Evolutionary conservation across 1,284 basidiomycete genomes (phyloP), one percentile per base, ranked within the genome.

Genomic region (Earliella scabrosa): DNA sequence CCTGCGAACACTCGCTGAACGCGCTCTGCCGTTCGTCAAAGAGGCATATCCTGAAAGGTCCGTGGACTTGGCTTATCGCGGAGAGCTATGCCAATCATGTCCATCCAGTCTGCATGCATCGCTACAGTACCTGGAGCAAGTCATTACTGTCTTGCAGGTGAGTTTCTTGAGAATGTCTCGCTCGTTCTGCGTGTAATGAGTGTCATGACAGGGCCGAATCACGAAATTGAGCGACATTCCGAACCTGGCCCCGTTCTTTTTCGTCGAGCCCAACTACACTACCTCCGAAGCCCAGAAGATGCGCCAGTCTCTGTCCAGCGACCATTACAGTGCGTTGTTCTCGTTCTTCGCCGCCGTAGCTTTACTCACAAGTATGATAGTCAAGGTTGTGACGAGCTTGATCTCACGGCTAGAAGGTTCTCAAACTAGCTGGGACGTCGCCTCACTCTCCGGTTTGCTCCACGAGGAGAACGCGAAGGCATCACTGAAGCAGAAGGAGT

Each of bases 191-290:
- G n/a, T n/a, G n/a, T n/a, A n/a, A n/a, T 31, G 29, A 31, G 7
- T 6, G 7, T 7, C 29, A 31, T 13, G 13, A 31, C 40, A 93
- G 88, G 85, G 90, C 35, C 87, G 93, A 20, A 74, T 90, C 2
- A 80, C 79, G 7, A 87, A 85, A 44, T 69, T 95, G 34, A 75
- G 79, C 39, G 91, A 95, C 56, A 79, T 95, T 43, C 81, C 88
- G 0, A 65, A 67, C 0, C 74, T 86, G 16, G 87, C 85, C 0
- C 82, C 88, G 0, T 95, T 88, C 70, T 86, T 95, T 72, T 97
- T 94, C 69, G 68, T 82, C 20, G 80, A 84, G 7, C 92, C 92
- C 0, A 75, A 87, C 52, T 80, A 86, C 54, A 59, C 71, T 1
- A 76, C 80, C 1, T 68, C 78, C 0, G 85, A 88, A 56, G 85